phyloP scores from a whole-genome alignment of 2,329 filamentous ascomycete species.

The Aspergillus felis region DNA sequence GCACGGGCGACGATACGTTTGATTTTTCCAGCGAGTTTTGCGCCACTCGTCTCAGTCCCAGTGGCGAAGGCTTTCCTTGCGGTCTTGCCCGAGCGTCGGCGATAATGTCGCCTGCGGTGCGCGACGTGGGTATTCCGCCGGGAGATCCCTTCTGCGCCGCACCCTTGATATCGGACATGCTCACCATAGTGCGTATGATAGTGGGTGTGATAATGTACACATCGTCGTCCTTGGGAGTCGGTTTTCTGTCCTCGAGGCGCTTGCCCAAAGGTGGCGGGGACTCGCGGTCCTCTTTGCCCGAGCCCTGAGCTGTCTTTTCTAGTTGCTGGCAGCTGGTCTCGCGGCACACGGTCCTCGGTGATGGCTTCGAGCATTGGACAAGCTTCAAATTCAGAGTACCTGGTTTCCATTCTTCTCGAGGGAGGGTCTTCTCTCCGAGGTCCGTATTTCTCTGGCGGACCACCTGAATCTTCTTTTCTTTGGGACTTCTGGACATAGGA shows the following conservation, averaged over 20 bases:
- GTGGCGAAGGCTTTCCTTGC: conserved; percentile 22
- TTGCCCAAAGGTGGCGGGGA: conserved; percentile 9
- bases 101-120: conserved; percentile 23
- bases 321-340: conserved; percentile 15
- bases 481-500: conserved; percentile 20
- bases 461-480: conserved; percentile 12
- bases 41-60: conserved; percentile 23
- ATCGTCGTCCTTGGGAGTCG: conserved; percentile 24
- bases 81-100: conserved; percentile 25
- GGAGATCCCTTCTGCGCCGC: conserved; percentile 10
- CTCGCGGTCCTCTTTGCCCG: conserved; percentile 23
- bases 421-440: conserved; percentile 15
- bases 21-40: conserved; percentile 21
- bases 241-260: conserved; percentile 11
- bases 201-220: conserved; percentile 39
- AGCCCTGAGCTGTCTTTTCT: conserved; percentile 15
- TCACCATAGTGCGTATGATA: conserved; percentile 40
- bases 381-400: conserved; percentile 33
- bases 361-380: conserved; percentile 33
- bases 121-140: conserved; percentile 15
- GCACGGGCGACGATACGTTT: conserved; percentile 16
- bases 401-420: conserved; percentile 27
- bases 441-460: conserved; percentile 7
- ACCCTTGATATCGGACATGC: conserved; percentile 21
- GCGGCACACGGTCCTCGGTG: conserved; percentile 21